Evolutionary conservation across 2,329 filamentous ascomycete species (phyloP), one percentile per base, ranked within the genome.

Genomic region (Scolecobasidium constrictum): DNA sequence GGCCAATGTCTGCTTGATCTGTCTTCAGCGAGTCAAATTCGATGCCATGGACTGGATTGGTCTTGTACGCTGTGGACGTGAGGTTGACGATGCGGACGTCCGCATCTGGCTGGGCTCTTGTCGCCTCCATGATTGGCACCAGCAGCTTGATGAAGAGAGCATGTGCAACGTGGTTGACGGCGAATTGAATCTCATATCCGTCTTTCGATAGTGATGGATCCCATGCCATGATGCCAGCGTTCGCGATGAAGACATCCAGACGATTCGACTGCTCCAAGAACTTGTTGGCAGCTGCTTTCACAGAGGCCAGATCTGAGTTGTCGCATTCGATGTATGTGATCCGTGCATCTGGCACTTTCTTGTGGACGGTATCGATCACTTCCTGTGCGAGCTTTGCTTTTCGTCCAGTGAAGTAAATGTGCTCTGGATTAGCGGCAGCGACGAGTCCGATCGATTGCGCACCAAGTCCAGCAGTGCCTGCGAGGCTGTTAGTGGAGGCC

Each of bases 121-220:
- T 71, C 12, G 56, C 48, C 6, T 62, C 55, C 38, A 73, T 51
- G 0, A 53, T 57, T 2, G 66, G 67, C 1, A 69, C 50, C 0
- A 73, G 58, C 2, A 69, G 56, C 26, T 65, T 66, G 7, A 61
- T 69, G 12, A 72, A 50, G 1, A 72, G 57, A 2, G 67, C 65
- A 46, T 69, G 69, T n/a, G 67, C 70, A 47, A 73, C 55, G 53
- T 72, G 65, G 48, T 73, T 72, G 11, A 64, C 69, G 22, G 66
- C 70, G 44, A 72, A 66, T 39, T 72, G 67, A 21, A 65, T 59
- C 50, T 73, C 69, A 47, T 68, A 70, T 35, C 66, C 68, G 36
- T 72, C 67, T n/a, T 59, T 54, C 1, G 68, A 71, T 2, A 57
- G 52, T 17, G 49, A 53, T 33, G 52, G 15, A 16, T 46, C 45